Base-by-base conservation (phyloP, 495 filamentous ascomycete genomes). In the Corynascus novoguineensis region DNA sequence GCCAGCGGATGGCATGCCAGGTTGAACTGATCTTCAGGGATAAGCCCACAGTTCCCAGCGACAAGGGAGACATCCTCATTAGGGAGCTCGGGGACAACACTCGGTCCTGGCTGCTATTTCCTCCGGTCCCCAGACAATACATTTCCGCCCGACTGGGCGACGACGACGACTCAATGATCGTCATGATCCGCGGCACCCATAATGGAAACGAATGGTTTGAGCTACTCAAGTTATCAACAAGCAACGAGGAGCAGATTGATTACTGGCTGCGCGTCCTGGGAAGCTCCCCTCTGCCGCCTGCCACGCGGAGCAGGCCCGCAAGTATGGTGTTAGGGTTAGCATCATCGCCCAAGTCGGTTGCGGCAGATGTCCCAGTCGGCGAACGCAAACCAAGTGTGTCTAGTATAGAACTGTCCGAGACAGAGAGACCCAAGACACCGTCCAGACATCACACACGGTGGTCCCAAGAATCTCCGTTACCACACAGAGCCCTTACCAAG, bases 231-330 rank as follows among this genome's bases (percentile, higher is more conserved):
- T 76, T 97, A 9, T 75, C 70, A 9, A 80, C 86, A 3, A 82
- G 85, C 46, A 85, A 88, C 64, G 83, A 89, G 46, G 85, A 87
- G 44, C 80, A 90, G 52, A 83, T 82, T n/a, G 50, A 72, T 12
- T 92, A 97, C 67, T 99, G 95, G 95, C 73, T 96, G 28, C 76
- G 86, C 32, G 86, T 96, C 74, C 69, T 99, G 24, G 89, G 91
- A 10, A 75, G 79, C 50, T 75, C 78, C 24, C 93, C 93, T 28
- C 71, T 88, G 38, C 92, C 93, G 28, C 92, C 91, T 10, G 65
- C 65, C 25, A 64, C 71, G 14, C 63, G 58, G 34, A 68, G 73
- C 2, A 76, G 71, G 28, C 61, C 71, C 1, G 68, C 67, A 1
- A 65, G 67, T 19, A 75, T 72, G 49, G 71, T 50, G 40, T 17